Base-by-base conservation (phyloP, 2,329 filamentous ascomycete genomes). In the Fusarium coicis region DNA sequence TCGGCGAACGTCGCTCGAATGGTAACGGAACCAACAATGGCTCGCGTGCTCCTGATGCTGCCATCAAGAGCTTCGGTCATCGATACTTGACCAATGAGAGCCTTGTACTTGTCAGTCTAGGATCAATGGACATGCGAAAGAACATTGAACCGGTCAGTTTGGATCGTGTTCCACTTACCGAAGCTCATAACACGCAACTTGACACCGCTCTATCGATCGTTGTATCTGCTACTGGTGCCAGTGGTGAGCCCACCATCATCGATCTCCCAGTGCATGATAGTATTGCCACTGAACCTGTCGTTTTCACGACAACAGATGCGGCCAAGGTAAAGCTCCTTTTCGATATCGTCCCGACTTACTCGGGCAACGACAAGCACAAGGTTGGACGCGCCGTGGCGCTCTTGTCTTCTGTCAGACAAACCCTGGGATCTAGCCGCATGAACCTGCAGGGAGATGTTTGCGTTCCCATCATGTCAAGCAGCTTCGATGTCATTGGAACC, bases 61-160 rank as follows among this genome's bases (percentile, higher is more conserved):
- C 95, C 10, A 89, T 98, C 73, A 98, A 98, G 83, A 93, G 94
- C 2, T 99, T 98, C 81, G 96, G 96, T 63, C 96, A 99, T 85
- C 91, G 96, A 60, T 99, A 98, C 82, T 88, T 99, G 56, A 97
- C 91, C 23, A 90, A 97, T 57, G 92, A 97, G 77, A 93, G 93
- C 71, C 91, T 99, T 86, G 90, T 99, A 8, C 87, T 98, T 54
- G 95, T 99, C 76, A 98, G 94, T 78, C 85, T 99, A 14, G 96
- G 96, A 0, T 96, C 94, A 0, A 97, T 98, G 93, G 96, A 99
- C 79, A 93, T 93, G 84, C 90, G 95, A 61, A 97, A 96, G 83
- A 88, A 90, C 39, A 85, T 92, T 10, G 90, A 94, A 50, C 91
- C 96, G 0, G 95, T 99, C 50, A 93, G 91, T 73, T 87, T 99